Base-by-base conservation (phyloP, 129 eudicot species). In the Lactuca sativa region DNA sequence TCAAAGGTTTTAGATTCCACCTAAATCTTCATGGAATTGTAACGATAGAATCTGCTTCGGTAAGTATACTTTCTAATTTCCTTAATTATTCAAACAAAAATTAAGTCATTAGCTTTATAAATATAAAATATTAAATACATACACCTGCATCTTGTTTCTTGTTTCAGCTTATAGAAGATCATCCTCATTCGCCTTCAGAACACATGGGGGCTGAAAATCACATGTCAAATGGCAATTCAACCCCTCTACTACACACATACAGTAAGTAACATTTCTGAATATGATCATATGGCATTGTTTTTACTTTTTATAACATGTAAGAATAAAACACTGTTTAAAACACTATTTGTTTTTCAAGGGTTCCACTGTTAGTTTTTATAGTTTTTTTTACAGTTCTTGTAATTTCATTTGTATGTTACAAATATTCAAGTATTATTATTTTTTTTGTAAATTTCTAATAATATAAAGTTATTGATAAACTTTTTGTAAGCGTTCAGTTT, bases 1-100 rank as follows among this genome's bases (percentile, higher is more conserved):
- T 74, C 57, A 8, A 83, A 82, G 77, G 83, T 95, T 85, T 90
- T 47, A 87, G 65, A 87, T 81, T 88, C 69, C 73, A 71, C 44
- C 78, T 95, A 73, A 90, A 86, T 69, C 81, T 90, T 68, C 87
- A 90, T 57, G 99, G 99, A 38, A 79, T 86, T 69, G 88, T 95
- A 52, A 78, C 77, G 6, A 64, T 90, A 71, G 91, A 80, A 38
- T 81, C 89, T 13, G 99, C 97, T 60, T 77, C 83, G 16, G 99
- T 95, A 85, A 82, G 95, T 77, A 59, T 78, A 65, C 38, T 11
- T 61, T 69, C 31, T 67, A 56, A 4, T 47, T 56, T 4, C 49
- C 21, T 10, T 31, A 11, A 9, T 41, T 32, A n/a, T 56, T 62
- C 34, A 3, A 73, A 18, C n/a, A 52, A 37, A 12, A 31, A 12